Conservation (phyloP, 2,329 filamentous ascomycete genomes). For the Monosporascus sp. region DNA sequence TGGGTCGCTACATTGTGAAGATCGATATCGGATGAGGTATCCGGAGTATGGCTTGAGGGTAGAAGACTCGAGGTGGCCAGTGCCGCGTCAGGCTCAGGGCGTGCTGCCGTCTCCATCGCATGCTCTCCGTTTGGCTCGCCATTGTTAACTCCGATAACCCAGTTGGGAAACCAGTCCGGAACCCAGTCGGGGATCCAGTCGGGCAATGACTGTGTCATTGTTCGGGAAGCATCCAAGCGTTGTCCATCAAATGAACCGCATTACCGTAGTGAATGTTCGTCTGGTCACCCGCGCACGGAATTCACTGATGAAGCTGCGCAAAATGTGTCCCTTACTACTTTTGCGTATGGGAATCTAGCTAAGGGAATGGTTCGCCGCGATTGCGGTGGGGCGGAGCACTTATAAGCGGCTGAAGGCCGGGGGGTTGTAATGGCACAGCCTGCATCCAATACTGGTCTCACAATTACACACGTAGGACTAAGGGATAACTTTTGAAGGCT, state of each 20-base stretch:
- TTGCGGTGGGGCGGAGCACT: not conserved
- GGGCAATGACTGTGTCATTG: not conserved
- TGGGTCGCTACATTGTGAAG: not conserved
- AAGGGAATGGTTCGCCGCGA: no score
- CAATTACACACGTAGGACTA: no score
- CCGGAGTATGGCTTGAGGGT: not conserved
- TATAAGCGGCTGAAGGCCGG: not conserved
- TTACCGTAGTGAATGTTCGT: not conserved
- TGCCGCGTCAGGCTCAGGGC: not conserved
- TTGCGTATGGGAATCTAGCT: no score
- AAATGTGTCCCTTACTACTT: no score
- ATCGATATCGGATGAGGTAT: slow-evolving; percentile 1
- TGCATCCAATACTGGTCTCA: no score
- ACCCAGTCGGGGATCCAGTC: slow-evolving; percentile 16
- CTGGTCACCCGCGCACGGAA: not conserved
- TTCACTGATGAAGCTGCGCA: no score
- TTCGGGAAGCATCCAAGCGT: not conserved
- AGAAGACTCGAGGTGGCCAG: not conserved
- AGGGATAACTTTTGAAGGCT: no score
- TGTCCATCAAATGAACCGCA: not conserved
- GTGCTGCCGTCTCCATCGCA: no score
- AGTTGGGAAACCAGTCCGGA: slow-evolving; percentile 14
- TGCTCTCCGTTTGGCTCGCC: not conserved
- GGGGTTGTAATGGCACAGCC: not conserved
- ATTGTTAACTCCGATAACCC: slow-evolving; percentile 1